Conservation (phyloP, 164 flowering plant species). For the Vitis riparia region DNA sequence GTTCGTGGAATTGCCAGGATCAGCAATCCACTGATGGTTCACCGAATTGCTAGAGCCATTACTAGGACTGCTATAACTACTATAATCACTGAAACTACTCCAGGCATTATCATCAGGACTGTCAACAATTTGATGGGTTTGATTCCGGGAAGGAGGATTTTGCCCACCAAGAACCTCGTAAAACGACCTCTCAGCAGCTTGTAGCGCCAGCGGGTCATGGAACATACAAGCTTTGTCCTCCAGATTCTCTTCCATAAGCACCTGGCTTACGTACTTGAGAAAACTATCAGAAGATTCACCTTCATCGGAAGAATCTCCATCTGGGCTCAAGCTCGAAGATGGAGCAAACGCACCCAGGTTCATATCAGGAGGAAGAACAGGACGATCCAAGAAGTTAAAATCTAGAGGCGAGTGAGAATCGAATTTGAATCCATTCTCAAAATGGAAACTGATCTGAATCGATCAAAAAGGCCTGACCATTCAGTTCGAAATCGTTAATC, state of each 20-base stretch:
- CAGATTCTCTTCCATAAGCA: constrained; percentile 27
- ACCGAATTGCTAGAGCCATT: neutral
- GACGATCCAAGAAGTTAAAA: too few relatives aligned
- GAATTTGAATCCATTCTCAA: too few relatives aligned
- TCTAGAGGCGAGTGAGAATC: too few relatives aligned
- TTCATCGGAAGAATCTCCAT: neutral
- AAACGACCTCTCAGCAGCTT: constrained; percentile 23
- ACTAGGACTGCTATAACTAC: neutral
- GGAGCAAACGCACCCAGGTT: neutral
- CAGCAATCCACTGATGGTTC: constrained; percentile 2
- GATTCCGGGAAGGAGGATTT: neutral
- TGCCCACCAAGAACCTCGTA: constrained; percentile 16
- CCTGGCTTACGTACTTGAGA: constrained; percentile 18
- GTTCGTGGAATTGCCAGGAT: neutral
- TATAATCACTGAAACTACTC: neutral
- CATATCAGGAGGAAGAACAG: too few relatives aligned
- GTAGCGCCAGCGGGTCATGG: constrained; percentile 15
- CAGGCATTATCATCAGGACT: neutral
- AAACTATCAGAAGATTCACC: neutral
- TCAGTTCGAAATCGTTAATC: too few relatives aligned
- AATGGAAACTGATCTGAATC: too few relatives aligned
- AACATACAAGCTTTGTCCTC: constrained; percentile 14
- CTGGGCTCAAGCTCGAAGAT: neutral
- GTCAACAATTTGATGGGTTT: neutral
- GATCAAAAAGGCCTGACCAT: too few relatives aligned